Evolutionary conservation across 805 yeast species (phyloP).

Genomic region (Myxozyma neotropica): DNA sequence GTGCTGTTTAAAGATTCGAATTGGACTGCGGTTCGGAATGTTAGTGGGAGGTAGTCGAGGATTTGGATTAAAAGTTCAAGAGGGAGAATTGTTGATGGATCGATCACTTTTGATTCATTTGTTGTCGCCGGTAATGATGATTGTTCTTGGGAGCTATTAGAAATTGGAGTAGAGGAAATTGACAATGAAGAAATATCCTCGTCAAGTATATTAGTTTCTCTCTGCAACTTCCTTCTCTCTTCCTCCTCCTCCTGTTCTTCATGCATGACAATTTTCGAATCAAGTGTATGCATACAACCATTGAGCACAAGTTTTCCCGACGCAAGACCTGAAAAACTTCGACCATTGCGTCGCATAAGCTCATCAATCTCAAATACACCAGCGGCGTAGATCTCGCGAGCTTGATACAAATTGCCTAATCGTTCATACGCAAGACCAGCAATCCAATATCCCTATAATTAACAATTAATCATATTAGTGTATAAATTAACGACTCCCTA

Average conservation of each 20-base stretch:
- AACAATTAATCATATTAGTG: too few relatives aligned
- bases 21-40: slow-evolving; percentile 15
- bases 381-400: slow-evolving; percentile 11
- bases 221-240: neutral
- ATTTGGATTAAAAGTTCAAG: slow-evolving; percentile 12
- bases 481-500: too few relatives aligned
- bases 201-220: too few relatives aligned
- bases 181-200: neutral
- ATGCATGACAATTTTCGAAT: slow-evolving; percentile 1
- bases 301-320: slow-evolving; percentile 14
- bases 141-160: neutral
- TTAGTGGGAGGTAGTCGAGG: slow-evolving; percentile 11
- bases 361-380: slow-evolving; percentile 16
- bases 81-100: slow-evolving; percentile 20
- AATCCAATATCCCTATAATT: slow-evolving; percentile 23
- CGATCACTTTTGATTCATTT: neutral
- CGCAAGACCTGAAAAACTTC: slow-evolving; percentile 12
- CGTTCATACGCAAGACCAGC: slow-evolving; percentile 20
- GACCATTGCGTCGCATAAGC: slow-evolving; percentile 1
- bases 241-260: neutral
- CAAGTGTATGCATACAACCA: slow-evolving; percentile 10
- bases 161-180: neutral
- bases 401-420: neutral
- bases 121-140: too few relatives aligned
- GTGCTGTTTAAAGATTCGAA: slow-evolving; percentile 4